Evolutionary conservation across 768 basidiomycete species (phyloP), one percentile per base, ranked within the genome.

Genomic region (Boletus patriciae): DNA sequence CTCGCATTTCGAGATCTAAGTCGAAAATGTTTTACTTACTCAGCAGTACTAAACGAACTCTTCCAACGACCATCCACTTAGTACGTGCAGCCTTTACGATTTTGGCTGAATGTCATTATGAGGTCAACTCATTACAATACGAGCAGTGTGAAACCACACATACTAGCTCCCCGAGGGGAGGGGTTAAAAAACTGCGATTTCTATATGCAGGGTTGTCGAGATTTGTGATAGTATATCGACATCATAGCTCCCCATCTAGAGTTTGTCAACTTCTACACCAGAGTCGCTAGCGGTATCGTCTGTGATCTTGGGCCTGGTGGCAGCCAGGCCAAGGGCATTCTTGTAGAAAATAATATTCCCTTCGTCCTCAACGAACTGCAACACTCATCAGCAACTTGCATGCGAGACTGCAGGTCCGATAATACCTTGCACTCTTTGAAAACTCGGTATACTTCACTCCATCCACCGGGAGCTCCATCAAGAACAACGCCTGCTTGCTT

Each of bases 271-370:
- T 63, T 87, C 87, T 50, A 89, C 73, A 65, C 88, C 87, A 23
- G 87, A 88, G 73, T 89, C 88, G 57, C 79, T 83, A 29, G 77
- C 77, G 36, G 71, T 78, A 50, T 73, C 74, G 57, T 90, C 87
- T n/a, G 73, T 65, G 64, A 88, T 84, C 43, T 85, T 80, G 11
- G 88, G 85, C 59, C 84, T 82, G 65, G 81, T 78, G 59, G 86
- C 75, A 47, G 93, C 91, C 40, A 94, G 73, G 57, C 96, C 96
- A 38, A 76, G 63, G 5, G 88, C 84, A 65, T 98, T 90, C 82
- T 93, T 93, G 83, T 86, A 96, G 78, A 95, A 94, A 56, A 94
- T 70, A 59, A 97, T 84, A 62, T 91, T 85, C 38, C 93, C 94
- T 63, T 92, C 88, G 68, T 98, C 94, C 74, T 98, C 96, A 46